phyloP scores from a whole-genome alignment of 2,329 filamentous ascomycete genomes.

The Aspergillus neotritici region DNA sequence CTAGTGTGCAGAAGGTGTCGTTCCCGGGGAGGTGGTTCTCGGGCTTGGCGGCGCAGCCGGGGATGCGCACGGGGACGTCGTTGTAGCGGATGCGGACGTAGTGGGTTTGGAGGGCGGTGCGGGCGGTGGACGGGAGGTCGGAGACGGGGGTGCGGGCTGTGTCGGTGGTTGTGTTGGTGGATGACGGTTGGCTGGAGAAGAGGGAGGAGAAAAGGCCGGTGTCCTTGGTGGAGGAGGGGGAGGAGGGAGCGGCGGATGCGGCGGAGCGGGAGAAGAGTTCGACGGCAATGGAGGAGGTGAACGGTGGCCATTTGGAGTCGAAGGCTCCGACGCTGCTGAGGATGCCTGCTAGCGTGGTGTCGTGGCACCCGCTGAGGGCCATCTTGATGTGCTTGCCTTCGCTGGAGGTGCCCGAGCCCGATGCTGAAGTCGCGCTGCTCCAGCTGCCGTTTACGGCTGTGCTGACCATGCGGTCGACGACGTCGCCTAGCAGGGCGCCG shows the following conservation, averaged over 20 bases:
- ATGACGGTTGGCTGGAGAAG: constrained; percentile 13
- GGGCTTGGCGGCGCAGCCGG: constrained; percentile 63
- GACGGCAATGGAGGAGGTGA: constrained; percentile 84
- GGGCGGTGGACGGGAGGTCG: constrained; percentile 23
- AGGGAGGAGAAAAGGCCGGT: constrained; percentile 31
- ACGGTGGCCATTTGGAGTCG: constrained; percentile 77
- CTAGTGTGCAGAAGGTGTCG: constrained; percentile 82
- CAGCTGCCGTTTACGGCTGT: constrained; percentile 56
- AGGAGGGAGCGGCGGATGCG: not conserved
- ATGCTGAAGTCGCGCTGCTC: constrained; percentile 46
- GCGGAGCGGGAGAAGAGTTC: constrained; percentile 65
- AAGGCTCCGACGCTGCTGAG: constrained; percentile 76
- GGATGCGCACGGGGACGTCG: constrained; percentile 72
- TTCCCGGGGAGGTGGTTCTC: constrained; percentile 85
- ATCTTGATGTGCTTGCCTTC: constrained; percentile 56
- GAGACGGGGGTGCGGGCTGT: constrained; percentile 31
- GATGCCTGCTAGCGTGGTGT: constrained; percentile 81
- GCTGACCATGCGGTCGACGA: constrained; percentile 68
- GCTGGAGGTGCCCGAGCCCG: constrained; percentile 46
- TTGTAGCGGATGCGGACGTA: constrained; percentile 92
- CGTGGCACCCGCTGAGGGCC: constrained; percentile 79
- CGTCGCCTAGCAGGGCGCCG: constrained; percentile 74
- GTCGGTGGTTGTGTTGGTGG: constrained; percentile 17
- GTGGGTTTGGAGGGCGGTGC: constrained; percentile 51
- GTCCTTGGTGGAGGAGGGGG: constrained; percentile 19